A percentile compares a stretch with the other conserved stretches of the same genome.
Conservation (phyloP, 148 eudicot genomes). For the Rhododendron kiyosumense region DNA sequence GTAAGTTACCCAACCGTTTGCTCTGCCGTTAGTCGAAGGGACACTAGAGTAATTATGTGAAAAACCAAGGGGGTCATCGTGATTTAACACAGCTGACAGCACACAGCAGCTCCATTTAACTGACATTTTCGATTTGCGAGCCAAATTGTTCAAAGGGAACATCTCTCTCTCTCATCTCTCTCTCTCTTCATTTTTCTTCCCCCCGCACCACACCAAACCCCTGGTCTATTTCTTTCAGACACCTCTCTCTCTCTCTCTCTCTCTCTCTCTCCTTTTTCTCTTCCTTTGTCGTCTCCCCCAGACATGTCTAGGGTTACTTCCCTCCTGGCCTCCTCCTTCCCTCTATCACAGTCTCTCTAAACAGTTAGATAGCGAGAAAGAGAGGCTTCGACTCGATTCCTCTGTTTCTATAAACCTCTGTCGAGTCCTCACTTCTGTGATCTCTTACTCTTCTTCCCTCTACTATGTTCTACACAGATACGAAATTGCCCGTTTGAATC, state of each 20-base stretch:
- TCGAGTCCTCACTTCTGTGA: neutral
- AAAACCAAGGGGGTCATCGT: neutral
- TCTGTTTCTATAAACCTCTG: neutral
- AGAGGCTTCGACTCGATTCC: neutral
- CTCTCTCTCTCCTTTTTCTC: constrained; percentile 11
- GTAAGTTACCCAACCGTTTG: neutral
- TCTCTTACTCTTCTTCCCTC: neutral
- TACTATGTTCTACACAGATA: neutral
- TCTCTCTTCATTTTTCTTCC: neutral
- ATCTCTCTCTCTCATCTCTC: neutral
- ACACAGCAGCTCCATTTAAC: constrained; percentile 15
- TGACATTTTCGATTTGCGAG: constrained; percentile 33
- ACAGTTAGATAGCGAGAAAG: neutral
- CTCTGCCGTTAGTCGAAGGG: neutral
- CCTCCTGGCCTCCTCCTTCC: neutral
- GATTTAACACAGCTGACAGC: neutral
- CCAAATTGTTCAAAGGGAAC: constrained; percentile 6
- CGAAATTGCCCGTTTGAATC: neutral
- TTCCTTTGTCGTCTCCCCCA: constrained; percentile 7
- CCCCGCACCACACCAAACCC: neutral
- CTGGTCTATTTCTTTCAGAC: neutral
- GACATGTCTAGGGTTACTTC: constrained; percentile 9
- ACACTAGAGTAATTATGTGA: neutral
- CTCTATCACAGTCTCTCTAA: neutral
- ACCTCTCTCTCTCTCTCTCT: neutral